Evolutionary conservation across 1,284 basidiomycete genomes (phyloP).

Genomic region (Violaceomyces palustris): DNA sequence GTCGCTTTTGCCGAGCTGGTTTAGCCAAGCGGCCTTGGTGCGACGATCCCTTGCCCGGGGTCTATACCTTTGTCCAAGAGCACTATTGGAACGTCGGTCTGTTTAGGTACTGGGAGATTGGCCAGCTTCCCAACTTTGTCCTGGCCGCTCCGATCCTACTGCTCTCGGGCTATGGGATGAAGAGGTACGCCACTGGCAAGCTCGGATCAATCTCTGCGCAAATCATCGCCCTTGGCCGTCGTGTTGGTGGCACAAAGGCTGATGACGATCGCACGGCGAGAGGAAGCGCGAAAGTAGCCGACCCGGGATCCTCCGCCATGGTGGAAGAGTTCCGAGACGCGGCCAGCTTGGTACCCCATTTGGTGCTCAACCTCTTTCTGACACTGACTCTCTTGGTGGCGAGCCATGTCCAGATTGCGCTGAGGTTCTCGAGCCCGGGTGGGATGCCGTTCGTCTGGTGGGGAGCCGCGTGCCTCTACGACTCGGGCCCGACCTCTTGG

Average conservation of each 20-base stretch:
- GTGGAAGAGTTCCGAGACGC: too few relatives aligned
- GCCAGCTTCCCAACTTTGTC: constrained; percentile 82
- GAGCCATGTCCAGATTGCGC: constrained; percentile 83
- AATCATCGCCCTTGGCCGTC: too few relatives aligned
- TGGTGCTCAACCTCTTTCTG: constrained; percentile 64
- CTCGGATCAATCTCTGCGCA: constrained; percentile 7
- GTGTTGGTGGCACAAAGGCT: too few relatives aligned
- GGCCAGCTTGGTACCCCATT: constrained; percentile 61
- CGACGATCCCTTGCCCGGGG: constrained; percentile 59
- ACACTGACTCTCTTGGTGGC: constrained; percentile 65
- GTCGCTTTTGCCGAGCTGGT: constrained; percentile 61
- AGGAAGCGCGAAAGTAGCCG: not conserved
- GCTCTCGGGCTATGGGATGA: constrained; percentile 1
- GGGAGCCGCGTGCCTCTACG: constrained; percentile 59
- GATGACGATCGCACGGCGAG: constrained; percentile 1
- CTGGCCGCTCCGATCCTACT: constrained; percentile 68
- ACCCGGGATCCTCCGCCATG: constrained; percentile 4
- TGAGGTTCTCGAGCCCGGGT: constrained; percentile 68
- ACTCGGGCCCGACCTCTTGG: constrained; percentile 3
- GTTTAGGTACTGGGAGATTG: constrained; percentile 75
- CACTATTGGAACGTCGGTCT: constrained; percentile 82
- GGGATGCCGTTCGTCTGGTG: constrained; percentile 75
- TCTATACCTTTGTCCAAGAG: constrained; percentile 77
- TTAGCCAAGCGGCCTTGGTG: constrained; percentile 66
- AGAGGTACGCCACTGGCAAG: too few relatives aligned